These are phyloP conservation scores for Marasmius tenuissimus DNA, from an alignment of 1,284 basidiomycete genomes.

Conservation along the genomic window DNA sequence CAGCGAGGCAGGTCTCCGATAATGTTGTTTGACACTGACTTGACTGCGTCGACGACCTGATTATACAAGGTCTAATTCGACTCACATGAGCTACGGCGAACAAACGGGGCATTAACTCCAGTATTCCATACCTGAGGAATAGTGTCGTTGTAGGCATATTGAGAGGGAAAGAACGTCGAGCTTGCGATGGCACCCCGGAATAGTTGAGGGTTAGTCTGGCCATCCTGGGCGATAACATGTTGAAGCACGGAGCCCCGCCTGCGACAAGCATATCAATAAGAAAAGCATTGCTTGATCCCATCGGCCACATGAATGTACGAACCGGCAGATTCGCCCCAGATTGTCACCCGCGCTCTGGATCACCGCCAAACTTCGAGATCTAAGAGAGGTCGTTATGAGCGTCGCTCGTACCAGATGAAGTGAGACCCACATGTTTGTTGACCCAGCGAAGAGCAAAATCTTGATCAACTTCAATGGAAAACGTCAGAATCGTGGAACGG, in stretches of 20 bases:
- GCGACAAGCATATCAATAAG: background rate
- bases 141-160: constrained; percentile 42
- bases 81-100: no score
- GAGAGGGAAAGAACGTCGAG: constrained; percentile 43
- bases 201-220: constrained; percentile 37
- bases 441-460: constrained; percentile 31
- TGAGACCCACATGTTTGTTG: constrained; percentile 24
- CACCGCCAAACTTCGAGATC: constrained; percentile 29
- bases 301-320: background rate
- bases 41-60: constrained; percentile 17
- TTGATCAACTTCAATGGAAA: constrained; percentile 26
- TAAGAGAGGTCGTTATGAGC: background rate
- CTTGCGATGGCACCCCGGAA: constrained; percentile 46
- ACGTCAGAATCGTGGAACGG: background rate
- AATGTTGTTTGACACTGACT: constrained; percentile 13
- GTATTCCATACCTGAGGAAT: constrained; percentile 38
- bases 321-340: constrained; percentile 34
- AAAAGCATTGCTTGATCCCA: background rate
- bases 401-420: background rate
- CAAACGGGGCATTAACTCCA: no score
- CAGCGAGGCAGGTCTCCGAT: background rate
- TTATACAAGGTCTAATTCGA: constrained; percentile 21
- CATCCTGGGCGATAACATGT: constrained; percentile 27
- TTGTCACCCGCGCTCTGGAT: constrained; percentile 29
- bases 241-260: constrained; percentile 20